A percentile compares a stretch with the other conserved stretches of the same genome.
These are phyloP conservation scores for Apiotrichum siamense DNA, from an alignment of 1,284 basidiomycete species.

Conservation along the genomic window DNA sequence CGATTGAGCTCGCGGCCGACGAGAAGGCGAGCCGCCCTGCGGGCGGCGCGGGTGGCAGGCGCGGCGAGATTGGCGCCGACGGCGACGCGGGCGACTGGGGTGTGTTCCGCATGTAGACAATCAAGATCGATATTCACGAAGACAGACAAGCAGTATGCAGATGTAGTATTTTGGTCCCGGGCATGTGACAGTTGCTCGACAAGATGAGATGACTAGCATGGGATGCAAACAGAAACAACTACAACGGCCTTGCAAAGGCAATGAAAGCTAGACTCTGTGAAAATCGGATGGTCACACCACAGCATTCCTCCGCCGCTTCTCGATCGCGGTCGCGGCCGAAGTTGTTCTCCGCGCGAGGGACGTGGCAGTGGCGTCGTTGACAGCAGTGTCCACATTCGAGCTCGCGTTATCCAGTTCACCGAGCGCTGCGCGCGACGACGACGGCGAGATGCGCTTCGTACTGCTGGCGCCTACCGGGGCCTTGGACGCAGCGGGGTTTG, in stretches of 20 bases:
- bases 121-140: not conserved
- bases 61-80: conserved; percentile 59
- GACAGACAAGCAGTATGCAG: not conserved
- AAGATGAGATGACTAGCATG: no score
- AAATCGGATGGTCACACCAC: not conserved
- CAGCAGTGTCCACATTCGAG: no score
- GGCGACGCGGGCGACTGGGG: conserved; percentile 71
- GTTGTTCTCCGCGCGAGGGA: not conserved
- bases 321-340: not conserved
- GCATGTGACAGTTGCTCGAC: no score
- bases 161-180: not conserved
- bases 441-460: no score
- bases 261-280: no score
- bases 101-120: conserved; percentile 75
- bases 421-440: no score
- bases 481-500: no score
- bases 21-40: conserved; percentile 39
- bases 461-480: no score
- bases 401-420: no score
- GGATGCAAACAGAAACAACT: no score
- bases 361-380: no score
- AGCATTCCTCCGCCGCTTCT: not conserved
- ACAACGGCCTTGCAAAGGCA: no score
- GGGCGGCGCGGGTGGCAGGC: conserved; percentile 26
- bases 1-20: conserved; percentile 64